Percentiles rank a stretch among this genome's conserved stretches.
Evolutionary conservation across 257 asterid species (phyloP).

Genomic region (Craterostigma plantagineum): DNA sequence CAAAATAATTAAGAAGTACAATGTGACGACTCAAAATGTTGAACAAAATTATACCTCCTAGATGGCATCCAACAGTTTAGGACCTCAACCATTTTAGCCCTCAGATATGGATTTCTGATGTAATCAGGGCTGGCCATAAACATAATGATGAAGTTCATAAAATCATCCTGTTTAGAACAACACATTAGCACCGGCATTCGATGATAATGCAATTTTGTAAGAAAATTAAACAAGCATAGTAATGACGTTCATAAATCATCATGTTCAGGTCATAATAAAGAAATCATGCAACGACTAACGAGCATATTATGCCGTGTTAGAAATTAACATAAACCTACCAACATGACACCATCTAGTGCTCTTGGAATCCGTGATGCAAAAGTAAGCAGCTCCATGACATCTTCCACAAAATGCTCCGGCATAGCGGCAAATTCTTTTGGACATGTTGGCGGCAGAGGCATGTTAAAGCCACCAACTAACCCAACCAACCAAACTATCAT

Average conservation of each 20-base stretch:
- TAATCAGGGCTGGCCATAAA: slow-evolving; percentile 95
- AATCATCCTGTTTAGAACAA: slow-evolving; percentile 55
- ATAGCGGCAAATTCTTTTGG: slow-evolving; percentile 80
- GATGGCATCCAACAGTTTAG: slow-evolving; percentile 97
- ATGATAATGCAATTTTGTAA: slow-evolving; percentile 2
- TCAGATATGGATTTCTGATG: slow-evolving; percentile 82
- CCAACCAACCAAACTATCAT: slow-evolving; percentile 91
- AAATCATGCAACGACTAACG: slow-evolving; percentile 7
- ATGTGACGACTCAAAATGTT: slow-evolving; percentile 3
- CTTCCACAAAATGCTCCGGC: slow-evolving; percentile 97
- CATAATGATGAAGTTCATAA: slow-evolving; percentile 96
- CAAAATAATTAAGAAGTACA: not conserved
- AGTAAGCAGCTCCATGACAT: slow-evolving; percentile 90
- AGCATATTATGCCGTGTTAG: slow-evolving; percentile 1
- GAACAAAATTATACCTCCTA: slow-evolving; percentile 40
- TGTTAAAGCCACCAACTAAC: slow-evolving; percentile 74
- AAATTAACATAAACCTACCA: slow-evolving; percentile 28
- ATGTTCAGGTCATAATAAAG: slow-evolving; percentile 19
- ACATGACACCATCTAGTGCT: slow-evolving; percentile 80
- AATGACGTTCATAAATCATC: slow-evolving; percentile 93
- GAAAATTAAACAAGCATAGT: slow-evolving; percentile 60
- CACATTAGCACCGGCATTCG: slow-evolving; percentile 5
- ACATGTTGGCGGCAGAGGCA: slow-evolving; percentile 71
- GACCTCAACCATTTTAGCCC: slow-evolving; percentile 99
- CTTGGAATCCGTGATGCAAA: slow-evolving; percentile 89